A percentile compares a stretch with the other conserved stretches of the same genome.
Evolutionary conservation across 2,329 filamentous ascomycete species (phyloP).

Genomic region (Teratosphaeria nubilosa): DNA sequence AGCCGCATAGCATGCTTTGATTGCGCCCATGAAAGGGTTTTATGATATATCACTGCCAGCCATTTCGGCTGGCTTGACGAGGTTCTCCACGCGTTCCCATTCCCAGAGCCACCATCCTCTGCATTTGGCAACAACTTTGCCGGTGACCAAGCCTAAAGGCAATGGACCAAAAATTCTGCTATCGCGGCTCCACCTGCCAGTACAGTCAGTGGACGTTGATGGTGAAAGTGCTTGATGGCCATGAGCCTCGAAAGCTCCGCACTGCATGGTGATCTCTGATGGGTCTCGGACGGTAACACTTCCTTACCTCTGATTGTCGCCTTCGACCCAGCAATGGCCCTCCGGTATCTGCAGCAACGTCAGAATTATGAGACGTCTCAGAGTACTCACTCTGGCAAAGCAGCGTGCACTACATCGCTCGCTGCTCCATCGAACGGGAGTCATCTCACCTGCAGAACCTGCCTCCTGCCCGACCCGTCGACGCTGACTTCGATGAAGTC

Average conservation of each 20-base stretch:
- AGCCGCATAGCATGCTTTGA: too few relatives aligned
- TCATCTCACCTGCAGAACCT: conserved; percentile 55
- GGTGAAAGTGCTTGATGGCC: background rate
- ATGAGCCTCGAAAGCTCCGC: background rate
- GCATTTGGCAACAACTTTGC: conserved; percentile 50
- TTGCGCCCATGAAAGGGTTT: background rate
- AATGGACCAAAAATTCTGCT: conserved; percentile 79
- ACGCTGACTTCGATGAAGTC: conserved; percentile 61
- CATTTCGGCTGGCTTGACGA: background rate
- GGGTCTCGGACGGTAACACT: background rate
- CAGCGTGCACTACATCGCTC: background rate
- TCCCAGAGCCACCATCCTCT: background rate
- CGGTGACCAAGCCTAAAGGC: conserved; percentile 71
- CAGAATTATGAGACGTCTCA: background rate
- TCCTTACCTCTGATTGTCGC: conserved; percentile 59
- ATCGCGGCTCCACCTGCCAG: conserved; percentile 65
- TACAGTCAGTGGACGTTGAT: background rate
- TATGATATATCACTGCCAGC: background rate
- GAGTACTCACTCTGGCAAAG: too few relatives aligned
- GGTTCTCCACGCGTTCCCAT: background rate
- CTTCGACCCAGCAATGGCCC: conserved; percentile 84
- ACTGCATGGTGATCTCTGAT: too few relatives aligned
- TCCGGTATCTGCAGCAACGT: conserved; percentile 56
- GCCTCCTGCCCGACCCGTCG: conserved; percentile 38
- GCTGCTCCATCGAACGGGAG: background rate